Evolutionary conservation across 129 eudicot genomes (phyloP).

Genomic region (Flaveria bidentis): DNA sequence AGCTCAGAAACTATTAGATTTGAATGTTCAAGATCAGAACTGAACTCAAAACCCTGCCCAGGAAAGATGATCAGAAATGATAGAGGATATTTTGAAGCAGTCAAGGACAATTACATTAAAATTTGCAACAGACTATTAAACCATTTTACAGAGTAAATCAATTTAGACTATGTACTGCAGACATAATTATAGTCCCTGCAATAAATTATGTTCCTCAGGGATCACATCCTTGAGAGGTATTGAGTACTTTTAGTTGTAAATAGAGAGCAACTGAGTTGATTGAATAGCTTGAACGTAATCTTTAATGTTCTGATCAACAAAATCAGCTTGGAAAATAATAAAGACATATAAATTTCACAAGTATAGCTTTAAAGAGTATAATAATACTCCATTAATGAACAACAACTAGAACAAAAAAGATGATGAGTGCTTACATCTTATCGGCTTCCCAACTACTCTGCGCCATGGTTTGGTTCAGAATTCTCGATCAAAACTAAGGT

Average conservation of each 20-base stretch:
- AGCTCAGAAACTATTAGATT: background rate
- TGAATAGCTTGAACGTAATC: constrained; percentile 1
- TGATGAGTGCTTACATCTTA: constrained; percentile 62
- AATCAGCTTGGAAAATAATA: constrained; percentile 11
- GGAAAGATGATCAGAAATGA: constrained; percentile 3
- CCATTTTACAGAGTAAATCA: constrained; percentile 8
- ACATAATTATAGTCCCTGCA: constrained; percentile 8
- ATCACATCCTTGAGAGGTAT: constrained; percentile 17
- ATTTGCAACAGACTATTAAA: background rate
- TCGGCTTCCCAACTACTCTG: constrained; percentile 99
- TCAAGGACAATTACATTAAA: constrained; percentile 22
- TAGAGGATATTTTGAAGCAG: constrained; percentile 19
- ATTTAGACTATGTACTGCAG: constrained; percentile 9
- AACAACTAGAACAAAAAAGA: constrained; percentile 5
- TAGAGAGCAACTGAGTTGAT: background rate
- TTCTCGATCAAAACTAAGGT: constrained; percentile 11
- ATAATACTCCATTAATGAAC: background rate
- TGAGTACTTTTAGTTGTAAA: constrained; percentile 1
- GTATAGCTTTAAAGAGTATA: background rate
- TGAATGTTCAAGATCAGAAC: constrained; percentile 20
- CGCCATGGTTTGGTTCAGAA: constrained; percentile 55
- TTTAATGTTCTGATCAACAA: constrained; percentile 21
- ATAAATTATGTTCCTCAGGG: constrained; percentile 14
- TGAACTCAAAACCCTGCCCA: background rate
- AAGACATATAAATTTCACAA: background rate